Percentiles rank a stretch among this genome's conserved stretches.
These are phyloP conservation scores for Exophiala alcalophila DNA, from an alignment of 2,329 filamentous ascomycete genomes.

Conservation along the genomic window DNA sequence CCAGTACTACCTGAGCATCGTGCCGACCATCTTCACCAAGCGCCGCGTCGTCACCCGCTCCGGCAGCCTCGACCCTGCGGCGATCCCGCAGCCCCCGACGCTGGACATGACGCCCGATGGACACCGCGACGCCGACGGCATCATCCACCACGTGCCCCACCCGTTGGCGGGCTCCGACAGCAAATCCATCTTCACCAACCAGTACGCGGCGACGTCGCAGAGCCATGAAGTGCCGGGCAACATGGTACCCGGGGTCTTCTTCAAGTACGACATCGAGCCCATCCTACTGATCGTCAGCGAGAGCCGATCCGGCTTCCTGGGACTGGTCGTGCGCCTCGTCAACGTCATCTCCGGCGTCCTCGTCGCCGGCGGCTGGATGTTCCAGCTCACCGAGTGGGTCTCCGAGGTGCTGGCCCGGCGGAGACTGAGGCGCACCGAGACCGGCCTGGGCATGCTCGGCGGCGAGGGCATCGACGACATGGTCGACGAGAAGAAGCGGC, in stretches of 20 bases:
- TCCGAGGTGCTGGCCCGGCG: constrained; percentile 48
- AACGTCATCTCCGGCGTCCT: constrained; percentile 89
- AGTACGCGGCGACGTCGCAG: constrained; percentile 95
- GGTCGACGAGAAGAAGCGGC: too few relatives aligned
- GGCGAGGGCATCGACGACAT: too few relatives aligned
- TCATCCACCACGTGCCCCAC: constrained; percentile 25
- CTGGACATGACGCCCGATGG: constrained; percentile 35
- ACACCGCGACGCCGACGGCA: constrained; percentile 34
- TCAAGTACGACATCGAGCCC: constrained; percentile 99
- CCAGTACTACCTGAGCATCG: constrained; percentile 95
- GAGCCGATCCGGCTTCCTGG: constrained; percentile 69
- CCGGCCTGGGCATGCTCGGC: constrained; percentile 19
- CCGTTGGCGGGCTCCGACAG: constrained; percentile 32
- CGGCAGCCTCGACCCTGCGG: constrained; percentile 42
- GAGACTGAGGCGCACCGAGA: constrained; percentile 36
- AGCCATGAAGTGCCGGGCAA: constrained; percentile 66
- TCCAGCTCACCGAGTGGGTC: constrained; percentile 76
- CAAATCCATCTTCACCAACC: constrained; percentile 82
- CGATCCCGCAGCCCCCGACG: constrained; percentile 36
- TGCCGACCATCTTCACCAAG: constrained; percentile 87
- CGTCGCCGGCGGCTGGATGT: constrained; percentile 91
- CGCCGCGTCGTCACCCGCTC: constrained; percentile 33
- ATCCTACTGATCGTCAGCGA: constrained; percentile 84
- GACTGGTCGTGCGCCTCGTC: constrained; percentile 75
- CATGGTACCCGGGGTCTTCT: constrained; percentile 82